Conservation (phyloP, 768 basidiomycete species). For the Kwoniella europaea region DNA sequence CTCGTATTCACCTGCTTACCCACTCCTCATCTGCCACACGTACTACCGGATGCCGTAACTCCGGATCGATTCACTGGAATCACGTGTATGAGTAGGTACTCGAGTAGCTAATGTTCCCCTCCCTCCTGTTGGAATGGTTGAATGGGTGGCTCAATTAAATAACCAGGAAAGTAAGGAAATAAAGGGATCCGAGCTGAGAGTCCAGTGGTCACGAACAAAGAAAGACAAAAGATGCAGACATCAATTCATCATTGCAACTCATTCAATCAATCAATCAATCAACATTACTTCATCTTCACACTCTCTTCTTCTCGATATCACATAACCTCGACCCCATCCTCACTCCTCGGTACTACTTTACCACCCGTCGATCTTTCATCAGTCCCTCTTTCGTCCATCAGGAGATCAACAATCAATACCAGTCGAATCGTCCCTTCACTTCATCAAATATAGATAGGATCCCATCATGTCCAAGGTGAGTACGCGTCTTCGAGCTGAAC, state of each 20-base stretch:
- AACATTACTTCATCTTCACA: conserved; percentile 12
- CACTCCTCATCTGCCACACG: not conserved
- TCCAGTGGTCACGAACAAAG: conserved; percentile 1
- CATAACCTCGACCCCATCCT: not conserved
- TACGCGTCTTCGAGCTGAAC: conserved; percentile 1
- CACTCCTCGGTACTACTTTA: not conserved
- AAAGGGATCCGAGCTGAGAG: not conserved
- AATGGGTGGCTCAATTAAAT: not conserved
- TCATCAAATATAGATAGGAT: not conserved
- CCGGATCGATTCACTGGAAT: not conserved
- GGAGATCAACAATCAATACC: not conserved
- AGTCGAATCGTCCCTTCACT: not conserved
- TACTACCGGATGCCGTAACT: conserved; percentile 3
- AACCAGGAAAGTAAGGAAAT: not conserved
- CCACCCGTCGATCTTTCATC: not conserved
- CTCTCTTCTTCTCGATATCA: not conserved
- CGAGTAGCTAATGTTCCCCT: not conserved
- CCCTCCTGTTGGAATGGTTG: not conserved
- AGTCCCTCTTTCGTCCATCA: not conserved
- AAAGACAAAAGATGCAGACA: not conserved
- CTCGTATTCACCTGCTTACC: conserved; percentile 4
- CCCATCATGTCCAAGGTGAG: conserved; percentile 20
- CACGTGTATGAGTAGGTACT: not conserved
- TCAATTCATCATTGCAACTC: not conserved
- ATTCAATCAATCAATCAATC: not conserved